Evolutionary conservation across 345 rosid species (phyloP), one percentile per base, ranked within the genome.

Genomic region (Lepidium africanum): DNA sequence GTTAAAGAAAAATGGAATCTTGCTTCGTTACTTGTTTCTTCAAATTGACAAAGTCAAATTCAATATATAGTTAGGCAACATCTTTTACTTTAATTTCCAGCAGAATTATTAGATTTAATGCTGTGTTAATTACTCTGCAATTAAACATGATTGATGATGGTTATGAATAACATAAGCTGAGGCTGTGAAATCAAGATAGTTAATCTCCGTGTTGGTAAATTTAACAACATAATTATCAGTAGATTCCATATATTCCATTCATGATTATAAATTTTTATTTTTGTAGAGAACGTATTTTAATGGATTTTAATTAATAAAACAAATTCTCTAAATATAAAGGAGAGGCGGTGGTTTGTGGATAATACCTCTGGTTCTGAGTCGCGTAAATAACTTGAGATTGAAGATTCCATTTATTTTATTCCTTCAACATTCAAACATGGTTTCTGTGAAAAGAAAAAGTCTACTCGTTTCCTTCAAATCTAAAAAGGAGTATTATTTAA

Each of bases 401-500:
- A 65, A 65, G 77, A 65, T 59, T 73, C 67, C 41, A 5, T 54
- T 35, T 69, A 1, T 23, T 45, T 51, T 60, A 51, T 67, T 59
- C 77, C 73, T 65, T 73, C 60, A 49, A 65, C 71, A 65, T 43
- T 74, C 77, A 67, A 67, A 45, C 38, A 60, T 67, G 69, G 73
- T 74, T 65, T 32, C 73, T 16, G 43, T 27, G 10, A 4, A 42
- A n/a, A 52, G 35, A 51, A 14, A 67, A 66, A 35, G 72, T 57
- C 58, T 57, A 57, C 7, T 14, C 10, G 8, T 48, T 57, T 72
- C 46, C 53, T 57, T 65, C 53, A 40, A 32, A 23, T 32, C 21
- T 39, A 55, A 63, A 1, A 42, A 30, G 12, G n/a, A n/a, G 23
- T 16, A 39, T 12, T 9, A 57, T 40, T 5, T 7, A 14, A 53